Percentiles rank a stretch among this genome's conserved stretches.
Conservation (phyloP, 352 stramenopile genomes). For the Phytophthora pisi region DNA sequence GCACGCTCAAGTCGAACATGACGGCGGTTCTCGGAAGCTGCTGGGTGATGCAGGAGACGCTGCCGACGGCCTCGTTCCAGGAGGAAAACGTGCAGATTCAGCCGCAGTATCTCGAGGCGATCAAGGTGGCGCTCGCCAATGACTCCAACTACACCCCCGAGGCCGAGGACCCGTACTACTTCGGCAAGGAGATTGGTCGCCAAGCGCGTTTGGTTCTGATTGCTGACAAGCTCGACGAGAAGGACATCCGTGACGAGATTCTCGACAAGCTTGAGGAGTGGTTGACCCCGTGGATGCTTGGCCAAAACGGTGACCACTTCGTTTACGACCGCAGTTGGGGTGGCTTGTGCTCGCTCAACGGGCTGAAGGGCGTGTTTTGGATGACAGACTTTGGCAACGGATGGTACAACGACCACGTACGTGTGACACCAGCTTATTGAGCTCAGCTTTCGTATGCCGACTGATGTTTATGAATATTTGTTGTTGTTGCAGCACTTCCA, state of each 20-base stretch:
- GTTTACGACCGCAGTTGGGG: constrained; percentile 94
- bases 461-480: constrained; percentile 13
- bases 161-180: constrained; percentile 82
- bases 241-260: constrained; percentile 54
- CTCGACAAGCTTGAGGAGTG: constrained; percentile 69
- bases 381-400: constrained; percentile 95
- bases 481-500: constrained; percentile 92
- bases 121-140: constrained; percentile 58
- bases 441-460: neutral
- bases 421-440: constrained; percentile 20
- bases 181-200: constrained; percentile 85
- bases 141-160: constrained; percentile 73
- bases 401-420: constrained; percentile 91
- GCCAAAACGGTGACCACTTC: constrained; percentile 82
- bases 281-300: constrained; percentile 81
- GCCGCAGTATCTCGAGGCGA: constrained; percentile 50
- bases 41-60: constrained; percentile 68
- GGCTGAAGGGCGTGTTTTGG: constrained; percentile 88
- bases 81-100: constrained; percentile 34
- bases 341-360: constrained; percentile 90
- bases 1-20: constrained; percentile 85
- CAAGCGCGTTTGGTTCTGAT: constrained; percentile 84
- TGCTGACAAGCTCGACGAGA: constrained; percentile 69
- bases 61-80: constrained; percentile 61
- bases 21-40: constrained; percentile 64